These are phyloP conservation scores for Jacaranda mimosifolia DNA, from an alignment of 257 asterid species.

Conservation along the genomic window DNA sequence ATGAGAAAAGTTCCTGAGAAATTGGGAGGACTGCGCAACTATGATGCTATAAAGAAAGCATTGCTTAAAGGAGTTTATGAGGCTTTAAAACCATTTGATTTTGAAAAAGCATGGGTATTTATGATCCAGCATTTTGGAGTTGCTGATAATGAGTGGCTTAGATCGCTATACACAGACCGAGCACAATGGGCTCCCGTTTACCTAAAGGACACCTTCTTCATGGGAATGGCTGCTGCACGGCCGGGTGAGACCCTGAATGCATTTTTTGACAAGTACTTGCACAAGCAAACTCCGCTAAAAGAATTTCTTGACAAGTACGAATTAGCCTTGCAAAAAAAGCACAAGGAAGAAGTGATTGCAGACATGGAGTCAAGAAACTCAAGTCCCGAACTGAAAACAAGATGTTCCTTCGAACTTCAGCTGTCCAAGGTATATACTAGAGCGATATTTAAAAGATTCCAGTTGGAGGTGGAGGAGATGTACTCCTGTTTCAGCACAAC, in stretches of 20 bases:
- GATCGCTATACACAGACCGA: slow-evolving; percentile 70
- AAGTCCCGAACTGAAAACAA: slow-evolving; percentile 65
- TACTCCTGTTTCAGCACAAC: slow-evolving; percentile 84
- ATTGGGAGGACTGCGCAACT: slow-evolving; percentile 75
- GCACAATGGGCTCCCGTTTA: slow-evolving; percentile 80
- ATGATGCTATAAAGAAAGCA: slow-evolving; percentile 52
- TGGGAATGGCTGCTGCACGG: slow-evolving; percentile 74
- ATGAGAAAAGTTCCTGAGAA: slow-evolving; percentile 81
- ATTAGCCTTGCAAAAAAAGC: slow-evolving; percentile 71
- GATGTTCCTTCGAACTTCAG: slow-evolving; percentile 77
- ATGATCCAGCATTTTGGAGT: slow-evolving; percentile 75
- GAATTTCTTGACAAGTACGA: slow-evolving; percentile 92
- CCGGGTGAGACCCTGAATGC: slow-evolving; percentile 61
- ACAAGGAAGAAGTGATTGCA: slow-evolving; percentile 73
- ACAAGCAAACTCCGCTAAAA: slow-evolving; percentile 81
- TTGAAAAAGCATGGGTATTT: slow-evolving; percentile 79
- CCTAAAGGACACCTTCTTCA: slow-evolving; percentile 67
- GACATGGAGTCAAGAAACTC: slow-evolving; percentile 71
- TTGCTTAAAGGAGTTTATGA: slow-evolving; percentile 69
- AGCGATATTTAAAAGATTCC: slow-evolving; percentile 69
- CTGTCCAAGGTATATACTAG: slow-evolving; percentile 68
- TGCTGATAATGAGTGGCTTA: slow-evolving; percentile 78
- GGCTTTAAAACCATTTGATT: slow-evolving; percentile 69
- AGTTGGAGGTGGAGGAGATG: slow-evolving; percentile 87
- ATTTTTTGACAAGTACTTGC: slow-evolving; percentile 72